Base-by-base conservation (phyloP, 2,329 filamentous ascomycete species). In the Xylaria arbuscula region DNA sequence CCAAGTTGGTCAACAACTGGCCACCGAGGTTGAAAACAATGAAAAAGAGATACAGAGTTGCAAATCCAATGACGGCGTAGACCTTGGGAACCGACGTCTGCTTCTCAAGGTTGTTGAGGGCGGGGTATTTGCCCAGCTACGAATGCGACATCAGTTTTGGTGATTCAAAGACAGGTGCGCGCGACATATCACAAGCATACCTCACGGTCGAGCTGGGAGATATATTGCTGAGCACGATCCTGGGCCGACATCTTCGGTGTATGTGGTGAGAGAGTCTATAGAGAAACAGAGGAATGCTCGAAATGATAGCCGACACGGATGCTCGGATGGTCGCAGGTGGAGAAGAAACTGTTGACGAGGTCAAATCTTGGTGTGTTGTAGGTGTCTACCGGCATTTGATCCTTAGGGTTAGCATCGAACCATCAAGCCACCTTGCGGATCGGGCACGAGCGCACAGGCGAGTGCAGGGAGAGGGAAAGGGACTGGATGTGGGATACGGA, bases 1-100 rank as follows among this genome's bases (percentile, higher is more conserved):
- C 92, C 74, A 94, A 83, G 85, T 97, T 97, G 83, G 93, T 94
- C 75, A 97, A 86, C 78, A 96, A 91, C 83, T 94, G 92, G 76
- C 93, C 93, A 72, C 91, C 93, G 73, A 96, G 92, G 88, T 97
- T 97, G 87, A 97, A 94, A 84, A 96, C 90, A 83, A 96, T 93
- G 76, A 96, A 89, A 85, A 95, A 93, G 84, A 96, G 93, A 87
- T 97, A 97, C 73, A 94, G 88, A 60, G 90, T 90, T 69, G 82
- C 90, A 67, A 93, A 79, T 76, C 93, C 93, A 75, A 95, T 90
- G 78, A 92, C 87, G 73, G 89, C 91, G 81, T 97, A 96, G 77
- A 92, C 91, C 87, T 97, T 97, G 79, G 93, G 93, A 59, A 96
- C 87, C 67, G 88, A 90, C 72, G 91, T 92, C 82, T 92, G 90